Base-by-base conservation (phyloP, 2,329 filamentous ascomycete genomes). In the Aspergillus luchuensis region DNA sequence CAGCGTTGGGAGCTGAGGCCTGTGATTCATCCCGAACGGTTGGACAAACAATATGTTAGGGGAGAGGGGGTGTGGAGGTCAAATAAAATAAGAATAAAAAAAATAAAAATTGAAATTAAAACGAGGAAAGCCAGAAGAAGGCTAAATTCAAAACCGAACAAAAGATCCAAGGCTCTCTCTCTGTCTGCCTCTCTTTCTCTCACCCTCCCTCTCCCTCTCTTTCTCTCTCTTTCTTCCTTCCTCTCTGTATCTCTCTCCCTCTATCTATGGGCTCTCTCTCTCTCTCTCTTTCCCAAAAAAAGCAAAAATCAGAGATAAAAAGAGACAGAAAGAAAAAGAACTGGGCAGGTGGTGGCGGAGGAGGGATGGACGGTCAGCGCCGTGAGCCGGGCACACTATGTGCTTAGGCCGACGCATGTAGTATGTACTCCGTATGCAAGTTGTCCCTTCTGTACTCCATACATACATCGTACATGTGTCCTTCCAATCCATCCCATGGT, bases 341-440 rank as follows among this genome's bases (percentile, higher is more conserved):
- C 33, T 15, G 33, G 33, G 28, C 28, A 10, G 33, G 33, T 13
- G 33, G 33, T 5, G 33, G 17, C 17, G 17, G 17, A 19, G 17
- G 33, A 45, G 19, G 25, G 47, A 49, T 49, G 13, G 25, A 28
- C n/a, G 47, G 25, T 17, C 47, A 30, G 13, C 25, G 47, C 47
- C 47, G 25, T 50, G 47, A 36, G 33, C 47, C 47, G 47, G 47
- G 25, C 47, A 50, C 47, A 50, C 47, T 50, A 36, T 11, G 33
- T 13, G 33, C 33, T 36, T 36, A 50, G 47, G 23, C 13, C 45
- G 47, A 50, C 25, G 47, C 47, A 50, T 50, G 47, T 50, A 50
- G 47, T 15, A 50, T 50, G 47, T 28, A 17, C 47, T 50, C 47
- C 47, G 25, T 50, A 56, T 56, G 53, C 53, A 47, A 17, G 53